Percentiles rank a stretch among this genome's conserved stretches.
Evolutionary conservation across 139 green algal genomes (phyloP).

Genomic region (Gonium pectorale): DNA sequence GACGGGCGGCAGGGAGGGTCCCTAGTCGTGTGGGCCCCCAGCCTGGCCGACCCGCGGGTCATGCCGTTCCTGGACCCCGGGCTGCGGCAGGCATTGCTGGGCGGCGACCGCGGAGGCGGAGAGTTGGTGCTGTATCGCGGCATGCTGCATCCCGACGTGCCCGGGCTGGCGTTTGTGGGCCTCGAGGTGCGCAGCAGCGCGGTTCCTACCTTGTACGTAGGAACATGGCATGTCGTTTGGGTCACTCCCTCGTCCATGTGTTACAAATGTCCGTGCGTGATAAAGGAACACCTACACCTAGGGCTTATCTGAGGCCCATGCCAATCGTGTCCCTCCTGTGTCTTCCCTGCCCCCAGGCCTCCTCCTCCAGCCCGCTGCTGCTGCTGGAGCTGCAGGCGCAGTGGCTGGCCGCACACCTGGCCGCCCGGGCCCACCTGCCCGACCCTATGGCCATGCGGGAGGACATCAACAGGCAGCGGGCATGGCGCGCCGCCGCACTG

Average conservation of each 20-base stretch:
- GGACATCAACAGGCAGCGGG: not conserved
- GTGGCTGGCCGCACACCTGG: conserved; percentile 29
- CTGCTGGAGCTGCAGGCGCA: conserved; percentile 35
- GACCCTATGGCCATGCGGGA: not conserved
- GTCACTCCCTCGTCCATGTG: not conserved
- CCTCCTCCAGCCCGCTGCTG: not conserved
- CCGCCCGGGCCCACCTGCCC: not conserved
- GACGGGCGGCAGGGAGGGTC: too few species aligned
- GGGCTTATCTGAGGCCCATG: too few species aligned
- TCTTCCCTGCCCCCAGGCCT: not conserved
- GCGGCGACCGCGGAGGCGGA: not conserved
- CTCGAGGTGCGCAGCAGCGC: not conserved
- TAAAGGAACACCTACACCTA: too few species aligned
- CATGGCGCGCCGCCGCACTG: conserved; percentile 8
- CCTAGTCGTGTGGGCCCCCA: conserved; percentile 22
- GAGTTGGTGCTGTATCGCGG: conserved; percentile 25
- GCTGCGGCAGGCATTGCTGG: conserved; percentile 19
- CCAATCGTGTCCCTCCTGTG: not conserved
- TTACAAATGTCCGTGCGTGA: not conserved
- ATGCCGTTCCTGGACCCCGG: conserved; percentile 4
- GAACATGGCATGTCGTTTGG: not conserved
- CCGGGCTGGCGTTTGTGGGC: conserved; percentile 27
- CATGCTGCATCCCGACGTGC: conserved; percentile 16
- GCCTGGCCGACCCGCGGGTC: conserved; percentile 6
- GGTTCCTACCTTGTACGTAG: not conserved